Conservation (phyloP, 768 basidiomycete genomes). For the Dictyophora rubrovolvata region DNA sequence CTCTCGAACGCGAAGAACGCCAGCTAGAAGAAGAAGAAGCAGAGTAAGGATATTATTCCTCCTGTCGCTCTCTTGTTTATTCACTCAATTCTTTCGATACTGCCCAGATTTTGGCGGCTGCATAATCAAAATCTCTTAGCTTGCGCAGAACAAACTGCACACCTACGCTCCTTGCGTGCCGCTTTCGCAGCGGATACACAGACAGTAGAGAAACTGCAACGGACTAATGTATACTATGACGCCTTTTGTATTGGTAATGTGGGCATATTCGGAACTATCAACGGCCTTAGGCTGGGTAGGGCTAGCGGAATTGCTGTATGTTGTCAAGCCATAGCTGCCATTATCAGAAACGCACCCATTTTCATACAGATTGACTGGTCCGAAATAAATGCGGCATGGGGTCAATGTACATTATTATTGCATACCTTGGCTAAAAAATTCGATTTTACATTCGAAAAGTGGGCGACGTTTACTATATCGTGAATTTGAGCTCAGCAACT, state of each 20-base stretch:
- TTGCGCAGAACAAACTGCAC: slow-evolving; percentile 55
- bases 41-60: slow-evolving; percentile 41
- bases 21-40: slow-evolving; percentile 74
- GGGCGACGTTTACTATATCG: slow-evolving; percentile 19
- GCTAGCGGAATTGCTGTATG: slow-evolving; percentile 73
- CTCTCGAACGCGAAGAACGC: slow-evolving; percentile 69
- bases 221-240: slow-evolving; percentile 92
- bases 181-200: slow-evolving; percentile 70
- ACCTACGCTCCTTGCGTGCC: slow-evolving; percentile 61
- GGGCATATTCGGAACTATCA: slow-evolving; percentile 95
- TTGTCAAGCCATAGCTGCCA: slow-evolving; percentile 8
- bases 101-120: slow-evolving; percentile 65
- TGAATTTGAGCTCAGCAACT: not conserved
- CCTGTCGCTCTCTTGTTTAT: not conserved
- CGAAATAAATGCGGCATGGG: slow-evolving; percentile 99
- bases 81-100: not conserved
- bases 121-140: slow-evolving; percentile 65
- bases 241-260: slow-evolving; percentile 94
- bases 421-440: slow-evolving; percentile 89
- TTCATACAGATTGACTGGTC: slow-evolving; percentile 81
- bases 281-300: slow-evolving; percentile 84
- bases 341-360: not conserved
- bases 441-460: slow-evolving; percentile 83
- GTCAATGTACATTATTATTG: slow-evolving; percentile 82
- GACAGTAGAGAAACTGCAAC: slow-evolving; percentile 74